Conservation (phyloP, 257 asterid genomes). For the Euphrasia confusa region DNA sequence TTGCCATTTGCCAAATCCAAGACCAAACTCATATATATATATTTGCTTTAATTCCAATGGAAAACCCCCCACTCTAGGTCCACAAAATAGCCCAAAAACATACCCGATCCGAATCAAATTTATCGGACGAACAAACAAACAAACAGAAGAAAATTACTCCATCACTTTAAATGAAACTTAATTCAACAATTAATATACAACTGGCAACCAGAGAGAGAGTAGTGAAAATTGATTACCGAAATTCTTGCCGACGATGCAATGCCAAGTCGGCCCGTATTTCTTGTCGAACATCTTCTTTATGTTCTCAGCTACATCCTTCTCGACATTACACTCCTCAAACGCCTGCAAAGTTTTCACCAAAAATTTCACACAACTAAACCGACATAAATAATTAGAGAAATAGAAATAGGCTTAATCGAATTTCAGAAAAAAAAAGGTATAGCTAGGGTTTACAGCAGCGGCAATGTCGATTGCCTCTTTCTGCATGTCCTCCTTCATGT, state of each 20-base stretch:
- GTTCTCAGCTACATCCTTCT: slow-evolving; percentile 95
- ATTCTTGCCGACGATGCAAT: slow-evolving; percentile 97
- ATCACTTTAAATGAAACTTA: slow-evolving; percentile 4
- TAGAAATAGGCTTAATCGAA: background rate
- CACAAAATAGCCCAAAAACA: background rate
- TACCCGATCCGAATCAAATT: background rate
- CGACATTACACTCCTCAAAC: slow-evolving; percentile 77
- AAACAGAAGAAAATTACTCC: background rate
- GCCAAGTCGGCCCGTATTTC: slow-evolving; percentile 97
- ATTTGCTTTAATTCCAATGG: background rate
- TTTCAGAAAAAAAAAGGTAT: background rate
- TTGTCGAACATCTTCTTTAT: slow-evolving; percentile 93
- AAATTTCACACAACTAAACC: background rate
- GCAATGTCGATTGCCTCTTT: slow-evolving; percentile 96
- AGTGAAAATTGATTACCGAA: slow-evolving; percentile 51
- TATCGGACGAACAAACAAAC: background rate
- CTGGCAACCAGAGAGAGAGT: background rate
- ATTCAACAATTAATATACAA: slow-evolving; percentile 2
- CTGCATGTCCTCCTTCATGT: slow-evolving; percentile 92
- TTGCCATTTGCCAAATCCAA: background rate
- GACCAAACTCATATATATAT: slow-evolving; percentile 2
- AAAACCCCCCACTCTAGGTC: slow-evolving; percentile 21
- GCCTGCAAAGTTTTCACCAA: slow-evolving; percentile 43
- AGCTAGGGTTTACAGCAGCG: slow-evolving; percentile 50
- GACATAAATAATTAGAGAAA: background rate